Base-by-base conservation (phyloP, 306 rosid genomes). In the Herpetospermum pedunculosum region DNA sequence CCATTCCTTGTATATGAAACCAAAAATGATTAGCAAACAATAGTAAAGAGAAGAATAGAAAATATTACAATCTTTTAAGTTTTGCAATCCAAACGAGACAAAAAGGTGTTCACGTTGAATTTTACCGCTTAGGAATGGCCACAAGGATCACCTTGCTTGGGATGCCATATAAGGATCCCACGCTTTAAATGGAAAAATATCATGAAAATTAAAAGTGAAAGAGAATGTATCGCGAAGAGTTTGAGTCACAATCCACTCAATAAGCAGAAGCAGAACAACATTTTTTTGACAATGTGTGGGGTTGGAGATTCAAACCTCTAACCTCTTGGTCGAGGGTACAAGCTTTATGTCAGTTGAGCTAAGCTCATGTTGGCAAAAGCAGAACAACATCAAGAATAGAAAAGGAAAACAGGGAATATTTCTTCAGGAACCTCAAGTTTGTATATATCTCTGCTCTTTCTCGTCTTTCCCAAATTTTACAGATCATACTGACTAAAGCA, bases 361-460 rank as follows among this genome's bases (percentile, higher is more conserved):
- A n/a, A n/a, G n/a, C n/a, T n/a, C n/a, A n/a, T n/a, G n/a, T n/a
- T 2, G 8, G 5, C 37, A 21, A 10, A 64, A 60, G 8, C 3
- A 15, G 7, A 15, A 28, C 38, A 26, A 25, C 8, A 69, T 46
- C 7, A 28, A 46, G 26, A 46, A 68, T 14, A 12, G 19, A 16
- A 69, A 7, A 69, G 1, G 25, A 15, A 43, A 21, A 69, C 38
- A 28, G 13, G 15, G 38, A 69, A 44, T 26, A 16, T 26, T 43
- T 69, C 74, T 69, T 43, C 34, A 26, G 40, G 21, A 44, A 26
- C 57, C 34, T 25, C 26, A 28, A 44, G 55, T 69, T 46, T 3
- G 38, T 69, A 69, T 69, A 69, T 69, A 69, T 69, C 46, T 46
- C 50, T 65, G 50, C 50, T 40, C 40, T 69, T 47, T 6, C 26